Conservation (phyloP, 345 rosid genomes). For the Populus simonii region DNA sequence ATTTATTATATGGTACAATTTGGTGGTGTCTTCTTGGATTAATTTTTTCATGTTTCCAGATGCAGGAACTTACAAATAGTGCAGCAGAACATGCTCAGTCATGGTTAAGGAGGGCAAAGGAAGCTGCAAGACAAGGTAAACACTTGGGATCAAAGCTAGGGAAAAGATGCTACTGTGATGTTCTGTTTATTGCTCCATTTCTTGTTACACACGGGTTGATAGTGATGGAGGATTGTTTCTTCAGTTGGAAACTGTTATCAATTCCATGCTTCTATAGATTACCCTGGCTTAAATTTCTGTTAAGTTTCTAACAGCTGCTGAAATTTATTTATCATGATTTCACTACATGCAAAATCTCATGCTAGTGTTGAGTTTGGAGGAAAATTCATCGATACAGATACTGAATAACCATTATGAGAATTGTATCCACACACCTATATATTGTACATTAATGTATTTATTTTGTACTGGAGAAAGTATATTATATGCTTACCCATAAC, state of each 20-base stretch:
- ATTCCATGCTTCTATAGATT: background rate
- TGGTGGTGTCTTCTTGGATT: background rate
- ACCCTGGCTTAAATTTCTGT: background rate
- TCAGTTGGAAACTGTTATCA: background rate
- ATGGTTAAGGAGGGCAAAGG: constrained; percentile 70
- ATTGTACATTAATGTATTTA: background rate
- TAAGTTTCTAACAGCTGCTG: background rate
- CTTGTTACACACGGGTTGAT: background rate
- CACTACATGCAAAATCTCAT: background rate
- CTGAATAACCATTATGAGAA: background rate
- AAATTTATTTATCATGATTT: background rate
- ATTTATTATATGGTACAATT: background rate
- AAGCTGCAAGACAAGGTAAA: constrained; percentile 67
- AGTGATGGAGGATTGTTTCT: background rate
- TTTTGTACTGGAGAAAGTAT: background rate
- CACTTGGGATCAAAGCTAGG: background rate
- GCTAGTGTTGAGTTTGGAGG: no score
- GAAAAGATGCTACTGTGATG: background rate
- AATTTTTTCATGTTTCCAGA: constrained; percentile 45
- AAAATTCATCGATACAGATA: background rate
- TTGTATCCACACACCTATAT: background rate
- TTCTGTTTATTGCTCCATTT: background rate
- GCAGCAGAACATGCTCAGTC: constrained; percentile 63
- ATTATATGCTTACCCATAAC: background rate
- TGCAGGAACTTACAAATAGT: constrained; percentile 54